Conservation (phyloP, 495 filamentous ascomycete species). For the Oidiodendron maius region DNA sequence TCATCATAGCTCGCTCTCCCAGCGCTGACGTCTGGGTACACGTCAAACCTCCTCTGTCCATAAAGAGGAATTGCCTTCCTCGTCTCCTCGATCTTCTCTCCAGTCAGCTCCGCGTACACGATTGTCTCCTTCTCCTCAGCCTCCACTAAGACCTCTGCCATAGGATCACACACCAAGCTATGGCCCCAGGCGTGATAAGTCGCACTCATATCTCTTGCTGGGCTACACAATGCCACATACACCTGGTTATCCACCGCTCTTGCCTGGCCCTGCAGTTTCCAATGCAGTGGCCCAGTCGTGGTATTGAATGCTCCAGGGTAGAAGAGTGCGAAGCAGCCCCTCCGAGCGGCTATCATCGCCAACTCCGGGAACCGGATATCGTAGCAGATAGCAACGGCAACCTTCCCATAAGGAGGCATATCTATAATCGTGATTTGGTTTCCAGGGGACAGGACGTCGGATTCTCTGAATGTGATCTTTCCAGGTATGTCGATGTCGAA, state of each 20-base stretch:
- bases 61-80: slow-evolving; percentile 81
- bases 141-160: slow-evolving; percentile 70
- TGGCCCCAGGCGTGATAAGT: slow-evolving; percentile 90
- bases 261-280: slow-evolving; percentile 75
- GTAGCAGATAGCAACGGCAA: slow-evolving; percentile 92
- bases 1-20: slow-evolving; percentile 24
- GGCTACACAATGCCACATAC: slow-evolving; percentile 89
- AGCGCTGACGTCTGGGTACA: slow-evolving; percentile 85
- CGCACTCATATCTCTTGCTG: slow-evolving; percentile 72
- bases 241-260: slow-evolving; percentile 92
- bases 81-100: slow-evolving; percentile 65
- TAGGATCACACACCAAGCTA: slow-evolving; percentile 83
- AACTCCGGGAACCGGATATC: slow-evolving; percentile 95
- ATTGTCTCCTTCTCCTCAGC: slow-evolving; percentile 71
- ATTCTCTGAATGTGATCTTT: slow-evolving; percentile 86
- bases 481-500: slow-evolving; percentile 99
- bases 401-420: slow-evolving; percentile 75
- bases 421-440: slow-evolving; percentile 76
- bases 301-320: slow-evolving; percentile 96
- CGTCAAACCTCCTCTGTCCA: slow-evolving; percentile 85
- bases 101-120: slow-evolving; percentile 68
- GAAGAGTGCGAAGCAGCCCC: slow-evolving; percentile 73
- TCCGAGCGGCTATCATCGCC: slow-evolving; percentile 81
- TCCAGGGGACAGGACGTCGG: slow-evolving; percentile 79
- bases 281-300: slow-evolving; percentile 88